Percentiles rank a stretch among this genome's conserved stretches.
Evolutionary conservation across 805 yeast genomes (phyloP).

Genomic region (Debaryomyces maramus): DNA sequence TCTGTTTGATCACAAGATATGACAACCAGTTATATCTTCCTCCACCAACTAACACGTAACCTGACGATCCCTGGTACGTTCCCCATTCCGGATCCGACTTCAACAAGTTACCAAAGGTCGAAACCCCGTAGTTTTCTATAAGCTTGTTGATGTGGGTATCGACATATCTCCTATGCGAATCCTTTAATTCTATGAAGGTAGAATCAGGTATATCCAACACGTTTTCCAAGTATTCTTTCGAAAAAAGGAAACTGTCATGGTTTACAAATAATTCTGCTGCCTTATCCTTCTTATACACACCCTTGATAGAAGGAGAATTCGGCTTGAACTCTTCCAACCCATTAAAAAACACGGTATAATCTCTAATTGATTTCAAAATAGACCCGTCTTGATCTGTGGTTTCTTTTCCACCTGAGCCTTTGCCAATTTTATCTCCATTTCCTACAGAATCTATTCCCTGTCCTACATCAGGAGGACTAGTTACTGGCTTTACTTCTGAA

Average conservation of each 20-base stretch:
- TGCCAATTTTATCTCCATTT: background rate
- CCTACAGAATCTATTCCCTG: no score
- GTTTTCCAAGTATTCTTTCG: slow-evolving; percentile 45
- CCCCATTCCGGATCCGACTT: slow-evolving; percentile 42
- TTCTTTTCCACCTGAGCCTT: background rate
- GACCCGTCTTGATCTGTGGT: background rate
- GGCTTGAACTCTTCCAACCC: slow-evolving; percentile 37
- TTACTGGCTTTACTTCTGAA: background rate
- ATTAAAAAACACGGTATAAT: slow-evolving; percentile 32
- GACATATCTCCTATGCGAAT: slow-evolving; percentile 38
- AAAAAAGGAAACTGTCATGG: slow-evolving; percentile 43
- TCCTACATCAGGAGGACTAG: slow-evolving; percentile 4
- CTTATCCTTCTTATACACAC: slow-evolving; percentile 39
- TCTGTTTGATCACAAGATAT: slow-evolving; percentile 48
- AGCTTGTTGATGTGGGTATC: slow-evolving; percentile 28
- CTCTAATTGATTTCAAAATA: slow-evolving; percentile 10
- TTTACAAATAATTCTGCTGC: slow-evolving; percentile 46
- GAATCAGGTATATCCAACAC: slow-evolving; percentile 41
- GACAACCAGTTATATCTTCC: slow-evolving; percentile 53
- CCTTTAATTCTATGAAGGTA: slow-evolving; percentile 33
- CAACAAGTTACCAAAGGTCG: slow-evolving; percentile 37
- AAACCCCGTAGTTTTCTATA: slow-evolving; percentile 22
- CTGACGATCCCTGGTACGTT: slow-evolving; percentile 29
- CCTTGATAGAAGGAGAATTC: slow-evolving; percentile 38
- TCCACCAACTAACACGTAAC: slow-evolving; percentile 55